Conservation (phyloP, 495 filamentous ascomycete species). For the Penicillium canescens region DNA sequence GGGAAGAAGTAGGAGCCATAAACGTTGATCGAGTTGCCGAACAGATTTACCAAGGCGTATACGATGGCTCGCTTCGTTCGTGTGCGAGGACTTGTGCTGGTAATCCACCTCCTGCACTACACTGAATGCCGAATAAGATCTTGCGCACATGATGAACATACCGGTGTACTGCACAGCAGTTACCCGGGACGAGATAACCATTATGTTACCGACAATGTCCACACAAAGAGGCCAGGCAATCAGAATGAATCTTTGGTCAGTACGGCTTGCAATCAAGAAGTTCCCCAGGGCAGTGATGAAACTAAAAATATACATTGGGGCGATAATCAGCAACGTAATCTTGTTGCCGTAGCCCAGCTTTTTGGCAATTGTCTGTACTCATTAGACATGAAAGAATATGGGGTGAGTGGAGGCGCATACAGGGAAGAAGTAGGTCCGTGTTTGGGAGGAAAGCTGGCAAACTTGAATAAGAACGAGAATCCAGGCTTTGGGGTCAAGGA, state of each 20-base stretch:
- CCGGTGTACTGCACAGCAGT: conserved; percentile 20
- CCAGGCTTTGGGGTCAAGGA: conserved; percentile 27
- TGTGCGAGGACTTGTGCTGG: conserved; percentile 21
- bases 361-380: conserved; percentile 24
- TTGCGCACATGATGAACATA: conserved; percentile 29
- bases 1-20: conserved; percentile 30
- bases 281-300: conserved; percentile 29
- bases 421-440: conserved; percentile 25
- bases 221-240: conserved; percentile 16
- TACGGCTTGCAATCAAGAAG: conserved; percentile 55
- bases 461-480: conserved; percentile 23
- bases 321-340: conserved; percentile 27
- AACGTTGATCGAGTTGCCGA: conserved; percentile 23
- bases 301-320: conserved; percentile 30
- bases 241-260: conserved; percentile 26
- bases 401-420: background rate
- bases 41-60: conserved; percentile 24
- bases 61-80: conserved; percentile 21
- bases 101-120: conserved; percentile 22
- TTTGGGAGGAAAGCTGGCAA: conserved; percentile 26
- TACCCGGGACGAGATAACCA: conserved; percentile 15
- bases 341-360: conserved; percentile 30
- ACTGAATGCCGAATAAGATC: conserved; percentile 25
- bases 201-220: conserved; percentile 19
- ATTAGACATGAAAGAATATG: background rate